These are phyloP conservation scores for Bipolaris cookei DNA, from an alignment of 2,329 filamentous ascomycete species.

Conservation along the genomic window DNA sequence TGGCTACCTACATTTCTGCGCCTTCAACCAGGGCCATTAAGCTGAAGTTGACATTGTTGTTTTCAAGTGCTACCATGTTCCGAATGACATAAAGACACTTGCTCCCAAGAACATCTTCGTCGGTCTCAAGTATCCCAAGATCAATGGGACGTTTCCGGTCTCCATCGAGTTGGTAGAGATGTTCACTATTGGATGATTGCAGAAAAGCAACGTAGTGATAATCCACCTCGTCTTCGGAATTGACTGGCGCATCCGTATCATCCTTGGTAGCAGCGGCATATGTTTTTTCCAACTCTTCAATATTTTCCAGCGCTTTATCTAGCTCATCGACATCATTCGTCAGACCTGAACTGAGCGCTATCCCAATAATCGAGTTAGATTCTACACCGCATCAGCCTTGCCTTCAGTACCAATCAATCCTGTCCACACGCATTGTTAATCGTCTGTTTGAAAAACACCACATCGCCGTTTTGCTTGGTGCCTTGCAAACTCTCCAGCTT, in stretches of 20 bases:
- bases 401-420: too few species aligned
- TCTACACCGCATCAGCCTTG: conserved; percentile 16
- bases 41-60: conserved; percentile 35
- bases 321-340: conserved; percentile 21
- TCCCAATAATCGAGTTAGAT: conserved; percentile 18
- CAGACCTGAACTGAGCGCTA: conserved; percentile 17
- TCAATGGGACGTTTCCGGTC: conserved; percentile 40
- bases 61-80: conserved; percentile 24
- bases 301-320: conserved; percentile 30
- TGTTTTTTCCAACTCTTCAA: conserved; percentile 31
- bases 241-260: conserved; percentile 32
- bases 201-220: conserved; percentile 46
- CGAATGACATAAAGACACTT: conserved; percentile 30
- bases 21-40: conserved; percentile 39
- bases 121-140: conserved; percentile 31
- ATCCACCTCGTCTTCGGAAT: conserved; percentile 43
- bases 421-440: conserved; percentile 88
- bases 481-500: conserved; percentile 66
- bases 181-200: conserved; percentile 32
- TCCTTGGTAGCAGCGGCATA: conserved; percentile 39
- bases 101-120: conserved; percentile 34
- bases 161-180: conserved; percentile 41
- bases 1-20: conserved; percentile 55
- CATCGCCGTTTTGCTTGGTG: conserved; percentile 68
- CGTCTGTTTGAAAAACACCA: conserved; percentile 92